Percentiles rank a stretch among this genome's conserved stretches.
Evolutionary conservation across 176 grass and related monocot genomes (phyloP).

Genomic region (Poa annua): DNA sequence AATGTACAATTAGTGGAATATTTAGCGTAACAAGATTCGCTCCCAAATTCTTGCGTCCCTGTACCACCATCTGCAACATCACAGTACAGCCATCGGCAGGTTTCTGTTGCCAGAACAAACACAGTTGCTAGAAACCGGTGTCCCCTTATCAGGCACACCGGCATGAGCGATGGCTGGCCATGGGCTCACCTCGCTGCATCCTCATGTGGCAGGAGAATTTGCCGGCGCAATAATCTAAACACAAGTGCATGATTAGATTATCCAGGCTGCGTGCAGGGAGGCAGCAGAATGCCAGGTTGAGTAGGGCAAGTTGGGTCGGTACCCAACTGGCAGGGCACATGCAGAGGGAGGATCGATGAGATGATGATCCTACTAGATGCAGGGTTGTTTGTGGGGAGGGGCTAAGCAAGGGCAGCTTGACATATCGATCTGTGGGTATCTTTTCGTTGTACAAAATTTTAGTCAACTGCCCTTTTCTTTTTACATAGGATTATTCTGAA

Average conservation of each 20-base stretch:
- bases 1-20: not conserved
- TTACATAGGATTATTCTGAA: too few species aligned
- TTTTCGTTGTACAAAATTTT: not conserved
- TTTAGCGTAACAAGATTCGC: not conserved
- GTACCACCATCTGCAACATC: not conserved
- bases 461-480: not conserved
- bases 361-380: constrained; percentile 30
- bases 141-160: constrained; percentile 22
- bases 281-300: constrained; percentile 26
- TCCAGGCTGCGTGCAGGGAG: constrained; percentile 14
- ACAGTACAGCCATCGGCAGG: not conserved
- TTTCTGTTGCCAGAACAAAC: constrained; percentile 29
- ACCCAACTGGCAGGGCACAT: constrained; percentile 46
- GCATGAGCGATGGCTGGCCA: constrained; percentile 18
- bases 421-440: not conserved
- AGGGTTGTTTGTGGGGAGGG: not conserved
- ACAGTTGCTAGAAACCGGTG: constrained; percentile 28
- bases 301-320: constrained; percentile 27
- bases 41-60: not conserved
- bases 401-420: not conserved
- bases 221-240: constrained; percentile 20
- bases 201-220: constrained; percentile 36
- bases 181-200: constrained; percentile 1
- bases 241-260: constrained; percentile 23
- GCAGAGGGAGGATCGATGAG: not conserved